A percentile compares a stretch with the other conserved stretches of the same genome.
Evolutionary conservation across 2,329 filamentous ascomycete species (phyloP).

Genomic region (Orbilia blumenaviensis): DNA sequence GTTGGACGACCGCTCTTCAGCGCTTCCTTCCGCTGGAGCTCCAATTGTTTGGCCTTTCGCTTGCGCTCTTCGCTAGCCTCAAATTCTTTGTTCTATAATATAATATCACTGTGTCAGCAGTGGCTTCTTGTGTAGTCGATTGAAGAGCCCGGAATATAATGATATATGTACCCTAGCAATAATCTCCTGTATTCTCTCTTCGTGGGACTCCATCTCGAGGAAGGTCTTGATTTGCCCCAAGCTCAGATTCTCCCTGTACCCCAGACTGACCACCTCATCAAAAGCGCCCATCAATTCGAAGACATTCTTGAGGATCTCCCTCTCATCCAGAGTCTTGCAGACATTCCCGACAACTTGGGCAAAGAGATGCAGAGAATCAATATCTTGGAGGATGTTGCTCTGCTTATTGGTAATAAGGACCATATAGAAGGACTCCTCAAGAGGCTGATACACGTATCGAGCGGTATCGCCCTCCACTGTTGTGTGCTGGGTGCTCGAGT

Average conservation of each 20-base stretch:
- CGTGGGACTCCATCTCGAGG: constrained; percentile 98
- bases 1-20: constrained; percentile 73
- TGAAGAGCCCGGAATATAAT: constrained; percentile 58
- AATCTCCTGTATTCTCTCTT: constrained; percentile 98
- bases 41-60: constrained; percentile 96
- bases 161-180: constrained; percentile 91
- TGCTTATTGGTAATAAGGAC: constrained; percentile 99
- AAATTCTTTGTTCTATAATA: constrained; percentile 92
- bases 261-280: constrained; percentile 93
- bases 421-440: constrained; percentile 96
- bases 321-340: constrained; percentile 94
- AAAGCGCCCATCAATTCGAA: constrained; percentile 97
- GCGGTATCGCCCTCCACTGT: constrained; percentile 99
- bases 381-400: constrained; percentile 99
- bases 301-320: constrained; percentile 92
- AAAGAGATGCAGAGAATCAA: constrained; percentile 96
- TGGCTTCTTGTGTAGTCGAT: constrained; percentile 39
- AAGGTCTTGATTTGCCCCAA: constrained; percentile 99
- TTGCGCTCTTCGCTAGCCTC: constrained; percentile 98
- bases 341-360: constrained; percentile 96
- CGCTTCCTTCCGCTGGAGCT: constrained; percentile 97
- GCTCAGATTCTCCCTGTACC: constrained; percentile 94
- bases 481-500: constrained; percentile 95
- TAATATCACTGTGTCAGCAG: constrained; percentile 56
- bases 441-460: constrained; percentile 97